Evolutionary conservation across 768 basidiomycete genomes (phyloP), one percentile per base, ranked within the genome.

Genomic region (Gymnopilus dilepis): DNA sequence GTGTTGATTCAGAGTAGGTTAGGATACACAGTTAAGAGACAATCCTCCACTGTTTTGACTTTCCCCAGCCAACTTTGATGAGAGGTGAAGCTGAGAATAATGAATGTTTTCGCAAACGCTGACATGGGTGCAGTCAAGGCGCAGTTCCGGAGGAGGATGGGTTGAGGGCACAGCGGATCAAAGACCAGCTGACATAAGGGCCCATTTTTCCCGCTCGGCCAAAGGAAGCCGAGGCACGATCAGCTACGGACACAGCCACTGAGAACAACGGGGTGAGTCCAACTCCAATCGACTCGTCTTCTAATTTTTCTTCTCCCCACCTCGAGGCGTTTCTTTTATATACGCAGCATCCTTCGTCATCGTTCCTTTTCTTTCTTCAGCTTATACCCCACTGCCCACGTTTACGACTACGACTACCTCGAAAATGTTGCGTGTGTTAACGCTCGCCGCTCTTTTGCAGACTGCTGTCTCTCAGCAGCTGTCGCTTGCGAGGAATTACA

Each of bases 351-450:
- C 24, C 40, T 47, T 26, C 43, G 22, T 26, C 22, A 26, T 26
- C 43, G 24, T 28, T 15, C 15, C 42, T 28, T 47, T 17, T 5
- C 24, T 26, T 47, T 26, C 24, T 47, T 47, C 42, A 34, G 33
- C 33, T 17, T 26, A 47, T 47, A 47, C 22, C 22, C 22, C 5
- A 8, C 22, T 9, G 8, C 43, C 24, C 22, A 12, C 13, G 4
- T 26, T 3, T 26, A 2, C 15, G 11, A 47, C 21, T 13, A 47
- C 22, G 13, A 48, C 33, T 12, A 34, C 33, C 12, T 34, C 12
- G 33, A 55, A 54, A 54, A 60, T 60, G 52, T 43, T 60, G 59
- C 60, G 55, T 34, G 45, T 51, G 24, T 52, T 43, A 34, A 45
- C 52, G 15, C 19, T 60, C 34, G 59, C 43, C 59, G 19, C 34